Evolutionary conservation across 2,329 filamentous ascomycete species (phyloP), one percentile per base, ranked within the genome.

Genomic region (Cladosporium sp.): DNA sequence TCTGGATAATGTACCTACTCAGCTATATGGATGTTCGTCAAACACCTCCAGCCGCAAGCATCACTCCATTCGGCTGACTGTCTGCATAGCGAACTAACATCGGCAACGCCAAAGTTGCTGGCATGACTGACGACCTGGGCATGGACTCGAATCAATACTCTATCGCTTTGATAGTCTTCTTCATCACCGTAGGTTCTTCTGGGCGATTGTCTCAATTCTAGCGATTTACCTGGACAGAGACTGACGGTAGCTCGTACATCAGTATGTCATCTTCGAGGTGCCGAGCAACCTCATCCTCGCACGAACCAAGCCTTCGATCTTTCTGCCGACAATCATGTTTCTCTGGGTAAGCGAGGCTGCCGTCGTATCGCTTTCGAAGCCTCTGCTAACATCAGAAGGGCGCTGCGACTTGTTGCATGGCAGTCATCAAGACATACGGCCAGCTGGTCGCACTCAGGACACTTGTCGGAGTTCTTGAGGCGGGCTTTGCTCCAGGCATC

Each of bases 281-380:
- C 84, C 84, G 0, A 84, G 81, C 64, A 86, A 86, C 74, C 81
- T 86, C 72, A 76, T 85, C n/a, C 77, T 87, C 30, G 79, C 80
- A 41, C 79, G 79, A 44, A 80, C 80, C 21, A 78, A 79, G 52
- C 85, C 84, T 0, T 84, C 82, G 0, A 71, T 82, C n/a, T 86
- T 84, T 71, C 74, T 84, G 1, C 80, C 83, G 0, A 70, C 72
- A 8, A 83, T 85, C 70, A 86, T 88, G 85, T 74, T 83, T 4
- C 71, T 82, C 2, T 88, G 86, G 87, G 81, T 59, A 41, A 6
- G 55, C n/a, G 11, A 41, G 14, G 21, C 21, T 12, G n/a, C 15
- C 5, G 21, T 26, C 32, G 30, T 15, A 21, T 36, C 32, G 15
- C 18, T 24, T 6, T 11, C 15, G 12, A 21, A 30, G n/a, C 58